Evolutionary conservation across 208 protist species (phyloP), one percentile per base, ranked within the genome.

Genomic region (Zelonia costaricensis): DNA sequence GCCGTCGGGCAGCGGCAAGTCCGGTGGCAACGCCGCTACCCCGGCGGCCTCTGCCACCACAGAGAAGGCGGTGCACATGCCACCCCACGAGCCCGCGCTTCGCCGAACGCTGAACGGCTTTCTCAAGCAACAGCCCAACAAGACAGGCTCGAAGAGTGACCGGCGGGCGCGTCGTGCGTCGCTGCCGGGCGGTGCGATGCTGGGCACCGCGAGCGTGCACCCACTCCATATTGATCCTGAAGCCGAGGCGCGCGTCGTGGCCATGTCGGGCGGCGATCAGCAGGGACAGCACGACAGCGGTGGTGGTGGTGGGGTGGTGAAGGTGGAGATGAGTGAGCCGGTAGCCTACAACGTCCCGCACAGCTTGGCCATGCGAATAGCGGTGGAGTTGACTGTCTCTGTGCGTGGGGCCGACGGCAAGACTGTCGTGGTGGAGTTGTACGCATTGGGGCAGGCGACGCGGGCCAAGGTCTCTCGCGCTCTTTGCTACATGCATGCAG

Each of bases 401-500:
- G 27, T 44, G 35, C 23, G 18, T 36, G 18, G 22, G 15, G 18
- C n/a, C 22, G 23, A 23, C 18, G 36, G 15, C 12, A 4, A 18
- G 13, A 5, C 49, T 2, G 60, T 40, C 7, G 44, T 20, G 20
- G 15, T 51, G 7, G 46, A 47, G 2, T 74, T 89, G 23, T 39
- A 42, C 8, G 88, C 85, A 9, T 69, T 91, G 20, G 88, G 88
- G 15, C 73, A 90, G 46, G 83, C 88, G 12, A 69, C 31, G 9
- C 77, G 80, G 28, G 60, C 63, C 27, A 88, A 88, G 55, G 53
- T 49, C 7, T 80, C 88, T 0, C 60, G 60, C 28, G 62, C 68
- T 16, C 66, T 94, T 5, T 94, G 85, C 59, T 90, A 66, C 65
- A 88, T 92, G 83, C 88, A 94, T 61, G 88, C 83, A 5, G 52